Evolutionary conservation across 2,329 filamentous ascomycete genomes (phyloP).

Genomic region (Lithohypha guttulata): DNA sequence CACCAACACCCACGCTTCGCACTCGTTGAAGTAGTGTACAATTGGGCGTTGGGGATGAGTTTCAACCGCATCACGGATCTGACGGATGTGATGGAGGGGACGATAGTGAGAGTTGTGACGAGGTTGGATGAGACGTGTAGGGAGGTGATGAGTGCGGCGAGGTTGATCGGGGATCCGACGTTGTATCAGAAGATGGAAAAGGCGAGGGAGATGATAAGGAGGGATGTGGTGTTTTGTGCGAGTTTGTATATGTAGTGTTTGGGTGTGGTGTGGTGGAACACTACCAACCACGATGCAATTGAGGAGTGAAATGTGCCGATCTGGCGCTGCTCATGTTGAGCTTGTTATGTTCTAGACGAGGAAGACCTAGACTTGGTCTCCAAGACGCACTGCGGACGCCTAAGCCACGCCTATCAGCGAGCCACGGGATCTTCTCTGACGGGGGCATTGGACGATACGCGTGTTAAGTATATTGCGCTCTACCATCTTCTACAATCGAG

Average conservation of each 20-base stretch:
- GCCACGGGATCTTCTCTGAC: no score
- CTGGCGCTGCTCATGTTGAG: no score
- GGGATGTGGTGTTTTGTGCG: slow-evolving; percentile 84
- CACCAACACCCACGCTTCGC: slow-evolving; percentile 65
- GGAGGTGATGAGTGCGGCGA: slow-evolving; percentile 92
- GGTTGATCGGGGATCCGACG: slow-evolving; percentile 87
- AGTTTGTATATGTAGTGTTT: slow-evolving; percentile 89
- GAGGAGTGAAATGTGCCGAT: no score
- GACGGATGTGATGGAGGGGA: slow-evolving; percentile 93
- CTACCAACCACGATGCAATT: no score
- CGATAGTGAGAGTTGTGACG: slow-evolving; percentile 91
- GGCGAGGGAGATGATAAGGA: slow-evolving; percentile 94
- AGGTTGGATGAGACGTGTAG: slow-evolving; percentile 89
- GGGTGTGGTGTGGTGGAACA: no score
- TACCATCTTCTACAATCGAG: no score
- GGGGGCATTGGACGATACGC: no score
- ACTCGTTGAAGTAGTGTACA: slow-evolving; percentile 93
- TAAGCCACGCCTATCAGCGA: no score
- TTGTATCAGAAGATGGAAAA: slow-evolving; percentile 94
- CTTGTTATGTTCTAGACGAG: no score
- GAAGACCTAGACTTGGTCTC: no score
- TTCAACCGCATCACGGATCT: slow-evolving; percentile 96
- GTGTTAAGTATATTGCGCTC: no score
- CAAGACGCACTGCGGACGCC: no score
- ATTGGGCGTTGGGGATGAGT: slow-evolving; percentile 95